Evolutionary conservation across 1,284 basidiomycete genomes (phyloP), one percentile per base, ranked within the genome.

Genomic region (Trichosporon sp.): DNA sequence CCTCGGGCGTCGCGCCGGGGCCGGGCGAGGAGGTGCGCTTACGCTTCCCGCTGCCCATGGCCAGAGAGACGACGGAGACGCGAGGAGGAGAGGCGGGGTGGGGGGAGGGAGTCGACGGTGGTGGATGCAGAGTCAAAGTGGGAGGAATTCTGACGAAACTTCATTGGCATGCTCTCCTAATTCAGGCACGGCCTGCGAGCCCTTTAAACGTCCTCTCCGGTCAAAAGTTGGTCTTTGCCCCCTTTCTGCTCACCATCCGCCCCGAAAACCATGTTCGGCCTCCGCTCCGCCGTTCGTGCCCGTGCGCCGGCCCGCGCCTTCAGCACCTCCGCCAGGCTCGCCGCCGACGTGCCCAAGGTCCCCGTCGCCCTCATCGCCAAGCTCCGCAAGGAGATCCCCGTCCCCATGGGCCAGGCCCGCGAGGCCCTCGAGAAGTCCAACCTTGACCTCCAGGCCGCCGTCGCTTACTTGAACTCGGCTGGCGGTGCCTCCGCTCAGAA

Each of bases 391-490:
- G 86, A 86, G 70, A 88, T 90, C 74, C 86, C 83, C 58, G 92
- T 92, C 65, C 92, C 92, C 13, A 89, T 97, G 77, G 86, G 89
- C 62, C 93, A 95, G 84, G 95, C 95, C 62, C 89, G 91, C 64
- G 92, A 96, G 81, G 95, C 95, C 2, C 89, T 98, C 68, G 81
- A 85, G 64, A 88, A 89, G 29, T 87, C 89, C 38, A 87, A 90
- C 77, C 91, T 93, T 84, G 88, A 94, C 82, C 80, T 97, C 68
- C 80, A 87, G 6, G 87, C 83, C 8, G 94, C 95, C 1, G 83
- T 96, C 62, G 84, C 86, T 74, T 98, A 93, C 92, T 87, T 98
- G 51, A 91, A 95, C 79, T 86, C 91, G 21, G 86, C 85, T 2
- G 84, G 86, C 31, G 88, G 89, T 0, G 92, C 92, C 2, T 68